Base-by-base conservation (phyloP, 768 basidiomycete species). In the Serendipita sp. region DNA sequence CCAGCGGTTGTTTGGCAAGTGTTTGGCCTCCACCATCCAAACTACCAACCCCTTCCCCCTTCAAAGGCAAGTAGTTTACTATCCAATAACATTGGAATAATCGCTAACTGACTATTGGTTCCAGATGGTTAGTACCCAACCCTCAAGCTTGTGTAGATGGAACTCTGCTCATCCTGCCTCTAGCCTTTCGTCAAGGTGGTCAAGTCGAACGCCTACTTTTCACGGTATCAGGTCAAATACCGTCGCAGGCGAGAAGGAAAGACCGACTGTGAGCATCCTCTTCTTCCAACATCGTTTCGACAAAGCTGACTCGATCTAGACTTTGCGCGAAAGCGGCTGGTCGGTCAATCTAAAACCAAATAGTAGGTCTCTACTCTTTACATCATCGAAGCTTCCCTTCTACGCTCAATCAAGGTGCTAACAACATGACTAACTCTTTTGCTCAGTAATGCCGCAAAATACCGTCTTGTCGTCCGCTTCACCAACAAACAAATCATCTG, bases 321-420 rank as follows among this genome's bases (percentile, higher is more conserved):
- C 83, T 97, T 98, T 71, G 96, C 96, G 68, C 90, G 96, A 70
- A 96, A 97, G 80, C 86, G 94, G 69, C 83, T 99, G 64, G 85
- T 98, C 68, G 85, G 90, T 66, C 96, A 99, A 82, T 93, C 96
- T 66, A 99, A 99, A 83, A 98, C 97, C 85, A 98, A 98, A 81
- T 98, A 96, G 87, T 88, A 73, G 37, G 84, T 76, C n/a, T 13
- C 3, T 8, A 6, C 31, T 64, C 16, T 48, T 40, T 40, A 23
- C 23, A 23, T 23, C 23, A 23, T 23, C 23, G 23, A 23, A 23
- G 23, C 6, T 46, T 40, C 13, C 40, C 6, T 13, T 40, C 40
- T 40, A 6, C 13, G 40, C 40, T 40, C 13, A 5, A 36, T 29
- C 15, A 29, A 15, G 11, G 6, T 40, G 44, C 44, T 36, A 16